Evolutionary conservation across 768 basidiomycete species (phyloP), one percentile per base, ranked within the genome.

Genomic region (Lentinula sp.): DNA sequence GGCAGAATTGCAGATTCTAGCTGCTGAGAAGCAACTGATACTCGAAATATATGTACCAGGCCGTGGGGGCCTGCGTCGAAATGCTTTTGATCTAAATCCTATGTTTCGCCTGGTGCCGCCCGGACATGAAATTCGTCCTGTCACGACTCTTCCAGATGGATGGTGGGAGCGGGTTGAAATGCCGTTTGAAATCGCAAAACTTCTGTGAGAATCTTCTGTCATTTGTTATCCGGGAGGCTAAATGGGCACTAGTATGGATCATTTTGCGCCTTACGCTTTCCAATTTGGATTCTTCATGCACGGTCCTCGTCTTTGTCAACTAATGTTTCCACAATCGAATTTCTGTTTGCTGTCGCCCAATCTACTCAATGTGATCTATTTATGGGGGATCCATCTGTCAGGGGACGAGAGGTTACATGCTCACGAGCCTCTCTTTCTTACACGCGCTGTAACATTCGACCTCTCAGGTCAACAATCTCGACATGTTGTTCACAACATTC

Each of bases 281-380:
- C 74, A 79, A 49, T 64, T 82, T 46, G 79, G 79, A 1, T 76
- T 84, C 55, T 85, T 83, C 64, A 72, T 85, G 52, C 67, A 80
- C 60, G 72, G 33, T 60, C 69, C 18, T 72, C 80, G 23, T 74
- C 83, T 63, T 63, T 71, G 53, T 59, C 71, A 7, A 60, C 70
- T 62, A 59, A 48, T 64, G 63, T 59, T 52, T 64, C 59, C 57
- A n/a, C 67, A 72, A 0, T 67, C 72, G 57, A 39, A 43, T 23
- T 42, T 42, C 6, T 45, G 43, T 3, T 62, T 60, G 20, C 41
- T 69, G 3, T 63, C 66, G 3, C 68, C 72, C 2, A 69, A 67
- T 3, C 58, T 77, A 2, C 63, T 68, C 36, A 72, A 63, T 56
- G 60, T 61, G 1, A 66, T 79, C 9, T 66, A 69, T 3, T 66